Evolutionary conservation across 2,329 filamentous ascomycete species (phyloP), one percentile per base, ranked within the genome.

Genomic region (Aspergillus floridensis): DNA sequence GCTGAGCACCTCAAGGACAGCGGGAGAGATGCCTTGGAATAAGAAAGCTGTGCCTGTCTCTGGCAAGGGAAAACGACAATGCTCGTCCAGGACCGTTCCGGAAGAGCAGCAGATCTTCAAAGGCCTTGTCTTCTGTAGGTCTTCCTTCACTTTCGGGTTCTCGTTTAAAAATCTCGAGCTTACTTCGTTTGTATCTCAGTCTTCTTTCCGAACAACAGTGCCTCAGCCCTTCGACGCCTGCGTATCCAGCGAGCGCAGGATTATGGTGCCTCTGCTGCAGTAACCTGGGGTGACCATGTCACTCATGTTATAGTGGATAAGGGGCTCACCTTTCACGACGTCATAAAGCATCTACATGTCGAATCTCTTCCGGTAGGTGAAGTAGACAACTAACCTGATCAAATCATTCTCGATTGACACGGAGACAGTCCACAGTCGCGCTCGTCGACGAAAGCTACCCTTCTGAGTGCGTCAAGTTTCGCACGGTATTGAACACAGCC

Each of bases 241-340:
- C 87, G 90, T 4, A 96, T 97, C 55, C 83, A 83, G 31, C 92
- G 88, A 72, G 88, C 90, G 0, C 82, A 86, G 54, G 87, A 92
- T 67, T 87, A 87, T 71, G 93, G 93, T 48, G 93, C 89, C 1
- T 77, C 72, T 1, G 95, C 92, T 87, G 83, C 86, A 29, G 82
- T 81, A 53, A 76, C 80, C 0, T 84, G 88, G 70, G 73, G 74
- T 31, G 67, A 72, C 0, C 75, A 75, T 22, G 84, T 95, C 16
- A 96, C 89, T 0, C 91, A 96, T 75, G 78, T 96, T 52, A 82
- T 98, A 59, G 88, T 92, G 1, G 93, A 97, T 70, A 88, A 86
- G 64, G 76, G 76, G 1, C 76, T 95, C 53, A 78, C 77, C 0
- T 93, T 87, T 69, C 74, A 80, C 4, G 84, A 92, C 58, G 79